Base-by-base conservation (phyloP, 345 rosid species). In the Ailanthus altissimus region DNA sequence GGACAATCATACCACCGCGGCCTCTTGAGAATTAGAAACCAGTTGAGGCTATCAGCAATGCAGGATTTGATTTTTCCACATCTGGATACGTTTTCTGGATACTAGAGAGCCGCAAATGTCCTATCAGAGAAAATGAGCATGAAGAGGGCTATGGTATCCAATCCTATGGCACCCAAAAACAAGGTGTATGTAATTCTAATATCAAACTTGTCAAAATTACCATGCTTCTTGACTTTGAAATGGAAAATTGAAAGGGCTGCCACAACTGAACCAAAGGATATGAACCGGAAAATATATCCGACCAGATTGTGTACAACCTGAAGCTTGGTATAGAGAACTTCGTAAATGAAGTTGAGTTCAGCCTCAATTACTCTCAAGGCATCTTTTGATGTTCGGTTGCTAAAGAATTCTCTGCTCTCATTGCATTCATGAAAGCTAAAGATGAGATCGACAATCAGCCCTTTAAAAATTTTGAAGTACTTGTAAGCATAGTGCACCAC, bases 281-380 rank as follows among this genome's bases (percentile, higher is more conserved):
- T 20, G 16, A 63, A 11, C 42, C 89, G 84, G 23, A 64, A 85
- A 32, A 85, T 2, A 58, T 62, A 63, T 23, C 94, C 92, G 4
- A 0, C 0, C 0, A 0, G 0, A 0, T 90, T 80, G 18, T 86
- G 93, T 16, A 89, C 82, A 62, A 86, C 89, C 0, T 70, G 64
- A 0, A 80, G 85, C 77, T 93, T 91, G 1, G 94, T 91, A 46
- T 78, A 85, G 61, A 93, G 79, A 15, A 86, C 86, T 32, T 90
- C 94, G n/a, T 93, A 93, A 8, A 90, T 65, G 80, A 88, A 89
- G 45, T 89, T 86, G 51, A 93, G 93, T 74, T 93, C 97, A 2
- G 86, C 77, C 62, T 89, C 90, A 4, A 93, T 83, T 1, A 93
- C 78, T 66, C 51, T 67, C 32, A 88, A 72, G 75, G 91, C 95